These are phyloP conservation scores for Rhynchospora breviuscula DNA, from an alignment of 176 grass and related monocot species.

Conservation along the genomic window DNA sequence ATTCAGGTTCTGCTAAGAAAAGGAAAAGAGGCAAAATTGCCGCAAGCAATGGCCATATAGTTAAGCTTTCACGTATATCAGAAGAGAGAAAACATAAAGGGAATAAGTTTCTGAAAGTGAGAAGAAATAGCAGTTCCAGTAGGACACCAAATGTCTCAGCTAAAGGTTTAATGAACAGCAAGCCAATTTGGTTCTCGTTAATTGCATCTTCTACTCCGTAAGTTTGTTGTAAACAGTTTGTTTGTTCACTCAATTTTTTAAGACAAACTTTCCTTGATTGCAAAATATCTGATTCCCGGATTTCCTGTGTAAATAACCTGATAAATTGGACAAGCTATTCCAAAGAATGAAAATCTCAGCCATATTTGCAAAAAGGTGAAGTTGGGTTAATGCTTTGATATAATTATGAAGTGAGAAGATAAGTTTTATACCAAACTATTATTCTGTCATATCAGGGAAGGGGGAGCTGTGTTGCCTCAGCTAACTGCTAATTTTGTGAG, in stretches of 20 bases:
- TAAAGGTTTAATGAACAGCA: not conserved
- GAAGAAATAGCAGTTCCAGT: conserved; percentile 11
- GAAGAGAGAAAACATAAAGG: conserved; percentile 12
- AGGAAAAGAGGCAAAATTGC: not conserved
- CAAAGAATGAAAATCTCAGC: not conserved
- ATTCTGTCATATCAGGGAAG: conserved; percentile 14
- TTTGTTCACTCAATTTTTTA: not conserved
- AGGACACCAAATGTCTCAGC: not conserved
- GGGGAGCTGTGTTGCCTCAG: conserved; percentile 18
- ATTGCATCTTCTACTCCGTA: conserved; percentile 17
- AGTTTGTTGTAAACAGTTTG: not conserved
- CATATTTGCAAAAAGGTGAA: not conserved
- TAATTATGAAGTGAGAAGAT: not conserved
- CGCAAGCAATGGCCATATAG: not conserved
- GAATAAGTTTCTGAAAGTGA: conserved; percentile 11
- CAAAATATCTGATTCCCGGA: not conserved
- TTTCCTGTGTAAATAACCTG: not conserved
- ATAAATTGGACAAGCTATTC: not conserved
- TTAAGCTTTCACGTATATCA: not conserved
- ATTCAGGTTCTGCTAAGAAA: not conserved
- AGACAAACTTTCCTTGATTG: not conserved
- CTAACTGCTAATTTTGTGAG: conserved; percentile 21
- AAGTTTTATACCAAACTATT: not conserved
- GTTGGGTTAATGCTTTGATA: not conserved
- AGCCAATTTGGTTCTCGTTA: conserved; percentile 26